phyloP scores from a whole-genome alignment of 495 filamentous ascomycete species.

The Pyronema omphalodes region DNA sequence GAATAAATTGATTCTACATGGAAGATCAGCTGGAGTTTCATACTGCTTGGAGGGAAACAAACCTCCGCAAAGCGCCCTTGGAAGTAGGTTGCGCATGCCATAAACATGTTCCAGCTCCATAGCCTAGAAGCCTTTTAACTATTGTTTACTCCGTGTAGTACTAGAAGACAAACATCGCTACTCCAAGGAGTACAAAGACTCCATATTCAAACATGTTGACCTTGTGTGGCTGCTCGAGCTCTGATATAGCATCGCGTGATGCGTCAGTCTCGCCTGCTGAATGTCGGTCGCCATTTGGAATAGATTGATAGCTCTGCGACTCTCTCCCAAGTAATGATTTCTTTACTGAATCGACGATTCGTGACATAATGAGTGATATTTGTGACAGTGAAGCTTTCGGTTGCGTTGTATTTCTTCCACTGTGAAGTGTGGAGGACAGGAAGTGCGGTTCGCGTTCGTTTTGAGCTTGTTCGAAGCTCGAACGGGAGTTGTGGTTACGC shows the following conservation, averaged over 20 bases:
- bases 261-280: neutral
- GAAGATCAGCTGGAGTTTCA: neutral
- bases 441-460: no score
- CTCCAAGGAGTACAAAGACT: constrained; percentile 69
- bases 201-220: constrained; percentile 63
- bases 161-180: constrained; percentile 49
- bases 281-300: neutral
- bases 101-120: constrained; percentile 80
- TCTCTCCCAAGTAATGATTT: neutral
- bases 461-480: no score
- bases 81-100: constrained; percentile 89
- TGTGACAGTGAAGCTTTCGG: no score
- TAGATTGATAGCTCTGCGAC: neutral
- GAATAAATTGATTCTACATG: constrained; percentile 40
- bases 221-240: neutral
- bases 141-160: neutral
- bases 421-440: no score
- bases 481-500: no score
- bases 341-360: neutral
- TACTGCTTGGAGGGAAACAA: neutral
- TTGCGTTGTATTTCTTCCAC: no score
- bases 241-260: neutral
- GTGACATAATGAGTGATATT: neutral
- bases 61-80: constrained; percentile 53
- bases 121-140: constrained; percentile 14